Base-by-base conservation (phyloP, 2,329 filamentous ascomycete species). In the Trichoderma sp. region DNA sequence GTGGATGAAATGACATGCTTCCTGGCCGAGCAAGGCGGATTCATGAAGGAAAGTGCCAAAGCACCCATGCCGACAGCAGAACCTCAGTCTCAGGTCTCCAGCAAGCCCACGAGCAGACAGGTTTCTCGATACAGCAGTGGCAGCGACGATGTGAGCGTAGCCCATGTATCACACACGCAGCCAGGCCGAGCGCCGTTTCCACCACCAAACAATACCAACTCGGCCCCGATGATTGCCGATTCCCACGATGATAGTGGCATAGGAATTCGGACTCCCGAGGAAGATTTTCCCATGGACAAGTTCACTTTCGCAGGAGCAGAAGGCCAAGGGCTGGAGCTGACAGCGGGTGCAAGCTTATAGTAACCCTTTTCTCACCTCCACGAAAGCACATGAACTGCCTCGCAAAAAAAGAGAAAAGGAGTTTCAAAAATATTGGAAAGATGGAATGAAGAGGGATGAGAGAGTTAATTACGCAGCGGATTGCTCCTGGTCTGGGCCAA, bases 1-100 rank as follows among this genome's bases (percentile, higher is more conserved):
- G 88, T 98, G 67, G 95, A 98, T 78, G 95, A 98, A 82, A 97
- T 97, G 93, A 90, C 94, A 64, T 87, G 92, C 71, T 98, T 97
- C 87, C 85, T 97, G 75, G 94, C 93, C 0, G 94, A 97, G 77
- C 91, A 95, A 76, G 95, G 95, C 65, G 95, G 95, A 0, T 98
- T 98, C 78, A 90, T 98, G 84, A 86, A 86, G 74, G 86, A 87
- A 72, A 88, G 84, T 74, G 82, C 81, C 8, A 81, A 81, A 4
- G 80, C 80, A 12, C 69, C 64, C 26, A 76, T 77, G 8, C 74
- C 77, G 13, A 76, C 77, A 8, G 75, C 77, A 4, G 73, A 72
- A 23, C 73, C 78, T 17, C 82, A 82, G 67, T 78, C 78, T n/a
- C 80, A 82, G 58, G 70, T 78, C 1, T 74, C 80, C 9, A 78